Evolutionary conservation across 2,329 filamentous ascomycete genomes (phyloP), one percentile per base, ranked within the genome.

Genomic region (Claviceps sp.): DNA sequence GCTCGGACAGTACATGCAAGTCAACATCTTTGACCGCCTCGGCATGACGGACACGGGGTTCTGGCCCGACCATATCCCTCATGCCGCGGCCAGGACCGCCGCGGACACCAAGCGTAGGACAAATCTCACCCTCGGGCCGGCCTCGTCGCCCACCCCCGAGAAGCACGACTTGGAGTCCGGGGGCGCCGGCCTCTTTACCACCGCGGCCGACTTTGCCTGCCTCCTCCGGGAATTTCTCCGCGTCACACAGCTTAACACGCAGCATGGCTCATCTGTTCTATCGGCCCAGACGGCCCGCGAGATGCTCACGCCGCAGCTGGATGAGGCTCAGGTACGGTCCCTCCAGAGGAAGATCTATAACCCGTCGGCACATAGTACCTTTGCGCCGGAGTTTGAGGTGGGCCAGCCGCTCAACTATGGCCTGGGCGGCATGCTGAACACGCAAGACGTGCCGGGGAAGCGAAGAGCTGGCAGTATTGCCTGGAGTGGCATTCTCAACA

Each of bases 401-500:
- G 63, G 58, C 1, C 57, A 62, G 46, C 57, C 58, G n/a, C 52
- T 73, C 4, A 65, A 69, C 51, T 62, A 69, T 44, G 68, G 70
- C 1, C 57, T 72, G 8, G 63, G 63, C 4, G 72, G 71, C 4
- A 57, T 69, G 30, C 56, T 74, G 45, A 72, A 70, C 50, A 51
- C 67, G 54, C 62, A 63, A 26, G 66, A 72, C 50, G 60, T 67
- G 7, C 62, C 65, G 0, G 68, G 67, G 0, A 71, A 70, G 62
- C 61, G 72, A 40, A 63, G 59, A 47, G 67, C 65, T 56, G 70
- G 70, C 0, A 72, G 69, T 37, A 53, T 74, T 52, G 69, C 65
- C 60, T 74, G 72, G 71, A 61, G 61, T n/a, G 72, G 72, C 37
- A 65, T 68, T 54, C 59, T 58, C 22, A 72, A 72, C 52, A 62